Base-by-base conservation (phyloP, 805 yeast species). In the Wickerhamomyces alni region DNA sequence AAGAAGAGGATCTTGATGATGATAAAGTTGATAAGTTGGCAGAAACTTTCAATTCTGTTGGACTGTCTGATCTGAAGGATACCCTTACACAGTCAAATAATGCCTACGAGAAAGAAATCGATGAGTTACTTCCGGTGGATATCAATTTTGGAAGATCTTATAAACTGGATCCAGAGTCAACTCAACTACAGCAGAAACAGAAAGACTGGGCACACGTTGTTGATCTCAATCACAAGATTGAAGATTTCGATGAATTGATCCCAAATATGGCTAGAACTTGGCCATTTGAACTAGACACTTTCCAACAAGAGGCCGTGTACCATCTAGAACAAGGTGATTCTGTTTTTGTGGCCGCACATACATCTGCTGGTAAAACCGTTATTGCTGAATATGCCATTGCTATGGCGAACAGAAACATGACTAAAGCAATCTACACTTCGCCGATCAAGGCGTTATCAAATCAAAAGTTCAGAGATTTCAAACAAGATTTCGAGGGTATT, bases 361-460 rank as follows among this genome's bases (percentile, higher is more conserved):
- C 99, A 0, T 91, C 98, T 4, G 99, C 99, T 0, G 99, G 99
- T 63, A 91, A 91, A 57, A 91, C 99, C 0, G 99, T 91, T 3
- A 96, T 93, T 21, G 99, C 99, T 0, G 99, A 91, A 58, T 91
- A 91, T 58, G 99, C 98, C 4, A 93, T 91, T 60, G 96, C 98
- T 3, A 82, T 91, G 95, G 94, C 99, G 1, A 76, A 81, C 44
- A 71, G 96, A 57, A 91, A 91, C 58, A 91, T 91, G 96, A 91
- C 98, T 8, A 91, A 89, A 58, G 87, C 96, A 1, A 93, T 91
- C 36, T 91, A 91, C 60, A 91, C 99, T 0, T 89, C 97, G 0
- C 99, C 99, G 16, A 87, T 87, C 50, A 87, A 87, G 57, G 96
- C 96, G 0, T 65, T 87, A 46, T 83, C 94, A 11, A 87, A 87